Evolutionary conservation across 306 rosid genomes (phyloP).

Genomic region (Urtica urens): DNA sequence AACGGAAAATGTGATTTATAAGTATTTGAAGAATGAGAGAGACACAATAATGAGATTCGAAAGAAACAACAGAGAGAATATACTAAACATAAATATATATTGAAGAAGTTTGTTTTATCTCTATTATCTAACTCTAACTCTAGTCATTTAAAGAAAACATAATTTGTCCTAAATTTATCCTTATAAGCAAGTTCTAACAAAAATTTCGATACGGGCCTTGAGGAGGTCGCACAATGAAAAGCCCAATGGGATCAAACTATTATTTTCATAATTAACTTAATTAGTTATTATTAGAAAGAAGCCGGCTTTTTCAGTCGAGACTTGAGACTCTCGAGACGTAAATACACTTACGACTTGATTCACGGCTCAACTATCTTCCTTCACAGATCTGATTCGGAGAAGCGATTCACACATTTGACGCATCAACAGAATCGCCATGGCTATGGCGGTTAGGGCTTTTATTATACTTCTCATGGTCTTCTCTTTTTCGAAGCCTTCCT

Average conservation of each 20-base stretch:
- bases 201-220: no score
- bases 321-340: not conserved
- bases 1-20: no score
- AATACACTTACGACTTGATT: not conserved
- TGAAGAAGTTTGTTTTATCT: no score
- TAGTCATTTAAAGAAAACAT: no score
- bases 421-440: constrained; percentile 40
- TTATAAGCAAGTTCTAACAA: no score
- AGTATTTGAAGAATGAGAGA: no score
- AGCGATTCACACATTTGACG: not conserved
- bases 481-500: constrained; percentile 18
- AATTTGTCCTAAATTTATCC: no score
- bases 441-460: constrained; percentile 57
- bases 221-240: not conserved
- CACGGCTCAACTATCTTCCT: not conserved
- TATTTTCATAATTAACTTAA: not conserved
- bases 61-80: no score
- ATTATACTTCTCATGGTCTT: constrained; percentile 29
- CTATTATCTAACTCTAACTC: no score
- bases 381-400: constrained; percentile 33
- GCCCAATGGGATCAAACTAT: not conserved
- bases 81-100: no score
- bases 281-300: not conserved
- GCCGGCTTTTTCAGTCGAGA: not conserved
- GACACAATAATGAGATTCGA: no score